Conservation (phyloP, 2,329 filamentous ascomycete species). For the Aureobasidium lini region DNA sequence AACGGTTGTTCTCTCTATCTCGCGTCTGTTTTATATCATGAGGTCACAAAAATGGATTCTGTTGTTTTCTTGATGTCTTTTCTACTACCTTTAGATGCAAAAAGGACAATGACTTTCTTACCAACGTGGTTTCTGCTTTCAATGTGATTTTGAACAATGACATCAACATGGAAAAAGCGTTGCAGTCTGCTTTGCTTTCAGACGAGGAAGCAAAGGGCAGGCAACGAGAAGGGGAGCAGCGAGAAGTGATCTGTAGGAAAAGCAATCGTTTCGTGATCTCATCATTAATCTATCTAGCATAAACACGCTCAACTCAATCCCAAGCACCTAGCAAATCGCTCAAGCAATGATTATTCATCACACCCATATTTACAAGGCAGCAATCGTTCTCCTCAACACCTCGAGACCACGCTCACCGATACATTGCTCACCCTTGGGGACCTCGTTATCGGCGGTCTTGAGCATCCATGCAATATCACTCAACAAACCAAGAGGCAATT, state of each 20-base stretch:
- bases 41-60: not conserved
- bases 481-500: conserved; percentile 75
- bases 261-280: too few relatives aligned
- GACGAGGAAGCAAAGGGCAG: not conserved
- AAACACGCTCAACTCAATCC: not conserved
- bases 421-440: conserved; percentile 27
- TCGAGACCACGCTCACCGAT: conserved; percentile 47
- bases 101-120: not conserved
- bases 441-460: conserved; percentile 41
- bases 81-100: not conserved
- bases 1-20: not conserved
- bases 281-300: not conserved
- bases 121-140: too few relatives aligned
- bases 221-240: too few relatives aligned
- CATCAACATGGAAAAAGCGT: too few relatives aligned
- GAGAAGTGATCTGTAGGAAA: too few relatives aligned
- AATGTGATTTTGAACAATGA: too few relatives aligned
- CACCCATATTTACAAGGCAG: conserved; percentile 37
- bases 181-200: too few relatives aligned
- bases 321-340: too few relatives aligned
- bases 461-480: conserved; percentile 81
- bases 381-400: conserved; percentile 50
- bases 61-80: not conserved
- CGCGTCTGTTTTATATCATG: not conserved
- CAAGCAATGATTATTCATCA: not conserved